phyloP scores from a whole-genome alignment of 1,139 yeast genomes.

The Pneumocystis sp. region DNA sequence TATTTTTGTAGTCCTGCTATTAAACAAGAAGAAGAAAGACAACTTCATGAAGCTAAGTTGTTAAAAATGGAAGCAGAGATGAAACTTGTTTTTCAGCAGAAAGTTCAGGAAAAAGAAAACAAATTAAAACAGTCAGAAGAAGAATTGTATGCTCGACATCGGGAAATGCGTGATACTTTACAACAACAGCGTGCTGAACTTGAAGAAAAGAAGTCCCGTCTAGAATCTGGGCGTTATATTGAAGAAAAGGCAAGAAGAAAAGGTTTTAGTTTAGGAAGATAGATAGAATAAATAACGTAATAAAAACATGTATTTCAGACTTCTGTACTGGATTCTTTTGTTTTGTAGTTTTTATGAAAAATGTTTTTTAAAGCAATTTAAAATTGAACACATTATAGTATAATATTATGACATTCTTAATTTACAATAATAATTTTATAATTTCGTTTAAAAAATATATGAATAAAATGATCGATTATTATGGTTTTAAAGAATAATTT shows the following conservation, averaged over 20 bases:
- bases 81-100: conserved; percentile 93
- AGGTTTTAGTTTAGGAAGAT: conserved; percentile 10
- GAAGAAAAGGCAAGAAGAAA: conserved; percentile 45
- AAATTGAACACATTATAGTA: background rate
- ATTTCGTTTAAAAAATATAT: background rate
- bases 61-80: conserved; percentile 92
- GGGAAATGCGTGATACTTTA: conserved; percentile 91
- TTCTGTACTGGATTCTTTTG: background rate
- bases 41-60: conserved; percentile 82
- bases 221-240: conserved; percentile 48
- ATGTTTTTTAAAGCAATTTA: background rate
- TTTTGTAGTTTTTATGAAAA: background rate
- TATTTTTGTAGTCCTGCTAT: conserved; percentile 41
- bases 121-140: conserved; percentile 95
- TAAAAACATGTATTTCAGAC: background rate
- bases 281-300: background rate
- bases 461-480: background rate
- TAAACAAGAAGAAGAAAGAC: conserved; percentile 87
- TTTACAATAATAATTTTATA: background rate
- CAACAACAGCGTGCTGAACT: conserved; percentile 73
- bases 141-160: conserved; percentile 86
- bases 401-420: background rate
- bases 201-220: conserved; percentile 77
- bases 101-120: conserved; percentile 93
- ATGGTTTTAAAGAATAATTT: background rate